Conservation (phyloP, 352 stramenopile genomes). For the Pythium aristosporum region DNA sequence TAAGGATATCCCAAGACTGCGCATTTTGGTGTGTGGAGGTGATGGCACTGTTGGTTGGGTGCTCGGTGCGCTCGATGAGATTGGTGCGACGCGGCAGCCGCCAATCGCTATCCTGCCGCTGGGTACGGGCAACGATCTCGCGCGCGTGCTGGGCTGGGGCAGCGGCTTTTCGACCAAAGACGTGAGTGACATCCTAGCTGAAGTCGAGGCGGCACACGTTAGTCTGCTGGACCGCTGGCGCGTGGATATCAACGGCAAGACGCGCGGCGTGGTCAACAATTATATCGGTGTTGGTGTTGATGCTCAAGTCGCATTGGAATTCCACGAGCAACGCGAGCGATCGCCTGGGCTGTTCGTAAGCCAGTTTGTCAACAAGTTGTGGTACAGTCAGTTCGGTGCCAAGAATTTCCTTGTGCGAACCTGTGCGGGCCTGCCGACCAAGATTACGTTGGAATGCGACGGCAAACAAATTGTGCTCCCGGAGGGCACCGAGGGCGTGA, state of each 20-base stretch:
- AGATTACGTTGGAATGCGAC: conserved; percentile 82
- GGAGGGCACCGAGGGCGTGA: conserved; percentile 78
- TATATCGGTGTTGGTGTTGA: conserved; percentile 89
- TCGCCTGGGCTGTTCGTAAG: conserved; percentile 89
- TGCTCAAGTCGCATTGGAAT: conserved; percentile 87
- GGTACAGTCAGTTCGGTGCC: conserved; percentile 87
- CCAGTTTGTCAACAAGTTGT: conserved; percentile 91
- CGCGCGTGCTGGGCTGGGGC: conserved; percentile 91
- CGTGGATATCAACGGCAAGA: conserved; percentile 69
- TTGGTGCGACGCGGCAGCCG: conserved; percentile 63
- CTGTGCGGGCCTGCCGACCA: conserved; percentile 71
- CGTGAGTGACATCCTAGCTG: conserved; percentile 62
- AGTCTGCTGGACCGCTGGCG: conserved; percentile 76
- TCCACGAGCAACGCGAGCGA: conserved; percentile 87
- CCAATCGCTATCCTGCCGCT: conserved; percentile 95
- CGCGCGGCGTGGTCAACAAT: conserved; percentile 74
- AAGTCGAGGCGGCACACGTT: conserved; percentile 73
- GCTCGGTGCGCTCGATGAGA: conserved; percentile 68
- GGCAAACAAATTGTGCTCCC: conserved; percentile 68
- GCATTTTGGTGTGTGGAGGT: conserved; percentile 94
- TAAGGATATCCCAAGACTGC: conserved; percentile 79
- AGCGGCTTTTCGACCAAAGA: conserved; percentile 85
- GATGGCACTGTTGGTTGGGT: conserved; percentile 95
- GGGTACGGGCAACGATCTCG: conserved; percentile 96
- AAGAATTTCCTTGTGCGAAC: conserved; percentile 87